Percentiles rank a stretch among this genome's conserved stretches.
These are phyloP conservation scores for Clonostachys rhizophaga DNA, from an alignment of 2,329 filamentous ascomycete genomes.

Conservation along the genomic window DNA sequence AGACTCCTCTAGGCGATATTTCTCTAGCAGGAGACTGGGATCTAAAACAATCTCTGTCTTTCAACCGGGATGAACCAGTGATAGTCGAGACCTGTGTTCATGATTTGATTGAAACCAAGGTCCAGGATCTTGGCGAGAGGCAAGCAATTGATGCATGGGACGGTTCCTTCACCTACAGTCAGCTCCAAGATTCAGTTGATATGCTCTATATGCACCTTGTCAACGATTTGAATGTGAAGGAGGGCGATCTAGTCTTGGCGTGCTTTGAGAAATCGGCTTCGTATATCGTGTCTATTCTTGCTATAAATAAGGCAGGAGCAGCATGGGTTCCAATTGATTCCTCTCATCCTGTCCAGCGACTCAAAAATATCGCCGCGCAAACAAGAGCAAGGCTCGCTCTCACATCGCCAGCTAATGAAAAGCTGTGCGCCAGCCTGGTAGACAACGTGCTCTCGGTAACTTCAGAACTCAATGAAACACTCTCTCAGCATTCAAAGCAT, in stretches of 20 bases:
- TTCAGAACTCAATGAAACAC: not conserved
- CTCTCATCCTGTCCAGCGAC: slow-evolving; percentile 5
- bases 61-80: not conserved
- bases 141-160: slow-evolving; percentile 33
- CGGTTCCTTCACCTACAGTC: slow-evolving; percentile 12
- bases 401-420: slow-evolving; percentile 5
- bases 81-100: not conserved
- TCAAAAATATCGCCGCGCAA: slow-evolving; percentile 5
- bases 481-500: not conserved
- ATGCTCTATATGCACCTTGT: not conserved
- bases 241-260: slow-evolving; percentile 10
- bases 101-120: not conserved
- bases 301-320: slow-evolving; percentile 10
- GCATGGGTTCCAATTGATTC: slow-evolving; percentile 9
- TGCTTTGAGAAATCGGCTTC: slow-evolving; percentile 21
- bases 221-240: slow-evolving; percentile 1
- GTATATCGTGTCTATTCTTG: slow-evolving; percentile 10
- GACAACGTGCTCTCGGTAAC: slow-evolving; percentile 4
- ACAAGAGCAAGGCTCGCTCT: slow-evolving; percentile 5
- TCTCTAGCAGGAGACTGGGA: not conserved
- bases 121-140: not conserved
- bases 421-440: slow-evolving; percentile 10
- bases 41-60: not conserved
- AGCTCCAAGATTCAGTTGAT: not conserved
- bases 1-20: not conserved